These are phyloP conservation scores for Arachis hypogaea DNA, from an alignment of 306 rosid species.

Conservation along the genomic window DNA sequence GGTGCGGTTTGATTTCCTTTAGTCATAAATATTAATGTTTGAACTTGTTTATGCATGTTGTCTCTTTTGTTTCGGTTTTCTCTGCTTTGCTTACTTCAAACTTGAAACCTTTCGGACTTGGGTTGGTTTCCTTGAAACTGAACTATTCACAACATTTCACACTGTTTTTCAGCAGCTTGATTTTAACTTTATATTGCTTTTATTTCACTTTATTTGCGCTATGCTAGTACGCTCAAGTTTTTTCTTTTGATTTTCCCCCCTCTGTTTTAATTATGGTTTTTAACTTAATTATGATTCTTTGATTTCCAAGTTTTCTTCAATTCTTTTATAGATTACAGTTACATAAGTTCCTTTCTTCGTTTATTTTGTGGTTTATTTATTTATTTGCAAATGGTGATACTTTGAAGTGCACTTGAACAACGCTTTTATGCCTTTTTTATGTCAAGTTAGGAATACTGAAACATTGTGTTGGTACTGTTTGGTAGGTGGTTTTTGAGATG, in stretches of 20 bases:
- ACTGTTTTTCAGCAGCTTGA: too few relatives aligned
- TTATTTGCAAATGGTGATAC: not conserved
- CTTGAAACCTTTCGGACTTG: too few relatives aligned
- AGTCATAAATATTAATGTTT: too few relatives aligned
- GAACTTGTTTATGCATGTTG: too few relatives aligned
- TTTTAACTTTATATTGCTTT: too few relatives aligned
- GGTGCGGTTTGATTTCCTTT: too few relatives aligned
- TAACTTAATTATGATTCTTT: not conserved
- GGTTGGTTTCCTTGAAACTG: too few relatives aligned
- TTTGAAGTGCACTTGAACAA: constrained; percentile 4
- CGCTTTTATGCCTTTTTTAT: constrained; percentile 25
- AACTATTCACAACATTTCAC: too few relatives aligned
- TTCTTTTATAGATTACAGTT: not conserved
- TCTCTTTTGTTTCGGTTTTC: too few relatives aligned
- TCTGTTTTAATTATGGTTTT: too few relatives aligned
- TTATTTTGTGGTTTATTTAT: constrained; percentile 1
- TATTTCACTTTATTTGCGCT: not conserved
- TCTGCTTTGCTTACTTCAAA: too few relatives aligned
- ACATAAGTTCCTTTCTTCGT: not conserved
- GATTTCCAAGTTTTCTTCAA: constrained; percentile 15
- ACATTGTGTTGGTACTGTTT: constrained; percentile 36
- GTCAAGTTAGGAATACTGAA: constrained; percentile 11
- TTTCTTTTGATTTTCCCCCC: not conserved
- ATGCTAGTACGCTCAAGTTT: not conserved
- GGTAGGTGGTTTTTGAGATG: constrained; percentile 47